These are phyloP conservation scores for Carnegiea gigantea DNA, from an alignment of 179 eudicot genomes.

Conservation along the genomic window DNA sequence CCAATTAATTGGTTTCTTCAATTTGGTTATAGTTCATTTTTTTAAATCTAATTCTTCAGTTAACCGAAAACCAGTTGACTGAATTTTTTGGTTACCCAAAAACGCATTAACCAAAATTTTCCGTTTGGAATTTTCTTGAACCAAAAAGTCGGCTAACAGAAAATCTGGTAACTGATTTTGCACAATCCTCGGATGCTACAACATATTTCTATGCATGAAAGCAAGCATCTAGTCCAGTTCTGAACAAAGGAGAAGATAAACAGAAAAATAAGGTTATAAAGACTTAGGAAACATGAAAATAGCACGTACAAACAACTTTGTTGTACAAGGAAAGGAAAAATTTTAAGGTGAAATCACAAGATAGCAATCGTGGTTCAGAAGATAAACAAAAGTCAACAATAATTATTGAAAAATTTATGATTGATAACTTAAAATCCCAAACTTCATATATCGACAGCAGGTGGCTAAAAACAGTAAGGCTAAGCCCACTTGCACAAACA, in stretches of 20 bases:
- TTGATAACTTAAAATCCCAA: neutral
- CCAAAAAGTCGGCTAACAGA: too few relatives aligned
- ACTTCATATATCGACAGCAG: neutral
- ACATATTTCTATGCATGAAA: conserved; percentile 8
- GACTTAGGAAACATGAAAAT: neutral
- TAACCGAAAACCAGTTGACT: too few relatives aligned
- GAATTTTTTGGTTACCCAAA: too few relatives aligned
- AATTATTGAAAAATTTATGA: neutral
- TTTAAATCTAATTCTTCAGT: too few relatives aligned
- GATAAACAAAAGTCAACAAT: neutral
- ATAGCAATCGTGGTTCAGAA: neutral
- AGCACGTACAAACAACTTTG: neutral
- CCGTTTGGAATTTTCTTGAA: too few relatives aligned
- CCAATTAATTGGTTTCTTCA: too few relatives aligned
- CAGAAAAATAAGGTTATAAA: neutral
- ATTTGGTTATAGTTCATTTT: too few relatives aligned
- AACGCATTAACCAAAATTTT: too few relatives aligned
- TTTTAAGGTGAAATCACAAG: neutral
- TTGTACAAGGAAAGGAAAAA: neutral
- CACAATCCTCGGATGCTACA: neutral
- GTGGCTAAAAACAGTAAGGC: neutral
- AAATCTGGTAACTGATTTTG: too few relatives aligned
- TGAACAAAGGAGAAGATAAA: neutral
- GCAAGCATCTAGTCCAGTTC: neutral
- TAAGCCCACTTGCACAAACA: neutral